A percentile compares a stretch with the other conserved stretches of the same genome.
phyloP scores from a whole-genome alignment of 148 eudicot genomes.

The Vaccinium corymbosum region DNA sequence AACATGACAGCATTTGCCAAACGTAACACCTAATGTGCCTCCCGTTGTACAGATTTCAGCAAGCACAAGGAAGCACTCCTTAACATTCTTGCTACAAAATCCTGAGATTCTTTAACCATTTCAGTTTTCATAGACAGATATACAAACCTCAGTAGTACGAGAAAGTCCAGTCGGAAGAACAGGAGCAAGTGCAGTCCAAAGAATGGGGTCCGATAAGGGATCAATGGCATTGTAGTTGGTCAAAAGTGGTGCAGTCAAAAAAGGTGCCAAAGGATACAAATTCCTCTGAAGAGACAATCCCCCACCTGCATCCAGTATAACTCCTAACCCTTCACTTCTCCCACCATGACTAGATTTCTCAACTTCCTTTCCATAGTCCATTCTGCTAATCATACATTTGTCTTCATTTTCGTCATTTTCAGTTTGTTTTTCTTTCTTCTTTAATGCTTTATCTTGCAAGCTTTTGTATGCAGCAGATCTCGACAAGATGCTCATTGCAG shows the following conservation, averaged over 20 bases:
- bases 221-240: conserved; percentile 69
- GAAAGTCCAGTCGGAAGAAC: conserved; percentile 65
- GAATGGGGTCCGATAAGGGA: conserved; percentile 68
- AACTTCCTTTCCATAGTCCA: conserved; percentile 59
- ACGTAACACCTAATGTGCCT: background rate
- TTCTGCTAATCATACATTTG: conserved; percentile 55
- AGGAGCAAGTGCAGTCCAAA: conserved; percentile 78
- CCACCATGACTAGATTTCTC: conserved; percentile 51
- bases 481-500: conserved; percentile 84
- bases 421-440: conserved; percentile 47
- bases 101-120: background rate
- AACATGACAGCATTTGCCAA: background rate
- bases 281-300: conserved; percentile 55
- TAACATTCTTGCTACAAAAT: background rate
- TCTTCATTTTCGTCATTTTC: conserved; percentile 78
- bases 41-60: background rate
- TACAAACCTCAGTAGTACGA: conserved; percentile 61
- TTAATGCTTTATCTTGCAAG: conserved; percentile 71
- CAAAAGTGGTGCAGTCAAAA: conserved; percentile 76
- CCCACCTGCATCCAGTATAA: conserved; percentile 37
- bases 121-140: background rate
- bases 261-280: conserved; percentile 56
- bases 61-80: background rate
- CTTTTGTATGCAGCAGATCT: conserved; percentile 79
- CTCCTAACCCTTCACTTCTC: conserved; percentile 52